Base-by-base conservation (phyloP, 176 grass and related monocot genomes). In the Avena sativa region DNA sequence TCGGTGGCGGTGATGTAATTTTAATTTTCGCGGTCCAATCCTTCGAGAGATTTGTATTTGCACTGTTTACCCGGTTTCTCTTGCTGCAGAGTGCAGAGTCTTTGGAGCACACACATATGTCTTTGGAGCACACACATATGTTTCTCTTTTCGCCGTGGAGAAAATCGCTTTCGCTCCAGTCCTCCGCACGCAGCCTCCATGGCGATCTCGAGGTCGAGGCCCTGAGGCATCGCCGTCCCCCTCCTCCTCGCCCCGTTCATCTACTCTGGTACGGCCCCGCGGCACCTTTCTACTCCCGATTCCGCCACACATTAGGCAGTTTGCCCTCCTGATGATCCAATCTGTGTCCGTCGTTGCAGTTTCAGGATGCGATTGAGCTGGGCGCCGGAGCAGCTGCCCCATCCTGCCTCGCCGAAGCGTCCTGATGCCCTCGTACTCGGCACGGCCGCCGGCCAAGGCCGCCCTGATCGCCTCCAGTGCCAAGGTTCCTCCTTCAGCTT, bases 391-490 rank as follows among this genome's bases (percentile, higher is more conserved):
- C 80, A 74, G 52, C 74, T 44, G 20, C 76, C 75, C 0, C 80
- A 17, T 17, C 9, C 71, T 30, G 28, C 80, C 0, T 32, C 30
- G 12, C 36, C 40, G 7, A 92, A 78, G 88, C 86, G 75, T 0
- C 84, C 82, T 2, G 83, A 90, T 86, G 85, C 15, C 48, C 81
- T 98, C 51, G 71, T 98, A 15, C 68, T 96, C 1, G 90, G 92
- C 43, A 86, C 86, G 0, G 81, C 90, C 67, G 88, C 96, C 8
- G 93, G 96, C 74, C 82, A 91, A 60, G 96, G 92, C 25, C 76
- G 85, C 32, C 81, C 90, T 23, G 80, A 94, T 81, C 90, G 92
- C 63, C 92, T 98, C 36, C 92, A 92, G 63, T 98, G 93, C 83
- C 79, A 88, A 81, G 93, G 93, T 94, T 65, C 57, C 11, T 30